Evolutionary conservation across 148 eudicot genomes (phyloP), one percentile per base, ranked within the genome.

Genomic region (Camellia sinensis): DNA sequence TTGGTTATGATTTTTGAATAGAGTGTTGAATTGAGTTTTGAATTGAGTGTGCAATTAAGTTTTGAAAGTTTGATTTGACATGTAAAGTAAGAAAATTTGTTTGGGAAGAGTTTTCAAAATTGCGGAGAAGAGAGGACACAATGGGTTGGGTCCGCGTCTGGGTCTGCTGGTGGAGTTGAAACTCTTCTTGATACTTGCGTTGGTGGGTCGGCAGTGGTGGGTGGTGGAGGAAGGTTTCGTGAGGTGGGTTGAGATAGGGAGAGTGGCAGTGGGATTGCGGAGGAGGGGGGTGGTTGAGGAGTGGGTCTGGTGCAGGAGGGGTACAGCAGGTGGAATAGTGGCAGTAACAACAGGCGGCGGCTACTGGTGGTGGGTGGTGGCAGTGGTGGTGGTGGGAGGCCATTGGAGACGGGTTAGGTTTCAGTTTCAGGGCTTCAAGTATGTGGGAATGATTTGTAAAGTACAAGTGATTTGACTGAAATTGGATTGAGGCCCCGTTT

Each of bases 91-190:
- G n/a, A n/a, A n/a, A n/a, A n/a, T n/a, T n/a, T n/a, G n/a, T n/a
- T n/a, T n/a, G n/a, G n/a, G n/a, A n/a, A n/a, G n/a, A n/a, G n/a
- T n/a, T n/a, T n/a, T n/a, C n/a, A n/a, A n/a, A n/a, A n/a, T n/a
- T n/a, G 74, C 82, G 88, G 75, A 89, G 81, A 11, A 95, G 96
- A 40, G 93, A 88, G 73, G 89, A 70, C 41, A 89, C 64, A 6
- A 66, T 62, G 56, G 84, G 87, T 43, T 79, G 81, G 21, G 74
- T 45, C 9, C n/a, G n/a, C n/a, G 75, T 80, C 62, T 73, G 53
- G 19, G 40, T 59, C 59, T 29, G 78, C 17, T 73, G 86, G 44
- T 60, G 78, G 11, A 73, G 79, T 11, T 67, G 73, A 22, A 74
- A 69, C 63, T 76, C 67, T n/a, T n/a, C n/a, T 18, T 21, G 78